Conservation (phyloP, 768 basidiomycete genomes). For the Sarcodon sp. region DNA sequence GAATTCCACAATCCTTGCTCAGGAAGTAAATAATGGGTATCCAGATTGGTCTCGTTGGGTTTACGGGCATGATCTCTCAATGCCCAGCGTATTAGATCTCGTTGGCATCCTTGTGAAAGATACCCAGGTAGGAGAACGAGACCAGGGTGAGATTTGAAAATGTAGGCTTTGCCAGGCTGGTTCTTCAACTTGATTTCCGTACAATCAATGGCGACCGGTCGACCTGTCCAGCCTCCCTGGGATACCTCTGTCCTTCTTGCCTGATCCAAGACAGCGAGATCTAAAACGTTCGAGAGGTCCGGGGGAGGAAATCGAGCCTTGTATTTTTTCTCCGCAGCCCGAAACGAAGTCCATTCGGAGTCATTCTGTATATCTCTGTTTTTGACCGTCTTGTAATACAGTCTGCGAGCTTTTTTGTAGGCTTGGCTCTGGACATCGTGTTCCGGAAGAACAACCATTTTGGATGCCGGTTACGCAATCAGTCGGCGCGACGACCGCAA, state of each 20-base stretch:
- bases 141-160: slow-evolving; percentile 32
- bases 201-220: slow-evolving; percentile 22
- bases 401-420: slow-evolving; percentile 48
- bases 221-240: slow-evolving; percentile 35
- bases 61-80: slow-evolving; percentile 60
- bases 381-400: slow-evolving; percentile 46
- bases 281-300: slow-evolving; percentile 55
- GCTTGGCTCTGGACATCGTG: slow-evolving; percentile 34
- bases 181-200: slow-evolving; percentile 17
- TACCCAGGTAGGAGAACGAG: slow-evolving; percentile 77
- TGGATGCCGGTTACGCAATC: slow-evolving; percentile 10
- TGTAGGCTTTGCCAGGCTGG: slow-evolving; percentile 4
- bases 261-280: slow-evolving; percentile 40
- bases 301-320: slow-evolving; percentile 72
- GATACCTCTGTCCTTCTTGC: slow-evolving; percentile 26
- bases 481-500: slow-evolving; percentile 8
- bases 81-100: slow-evolving; percentile 56
- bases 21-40: slow-evolving; percentile 76
- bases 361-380: slow-evolving; percentile 27
- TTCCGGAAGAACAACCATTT: neutral
- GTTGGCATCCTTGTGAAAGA: slow-evolving; percentile 49
- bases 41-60: slow-evolving; percentile 86
- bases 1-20: slow-evolving; percentile 66
- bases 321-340: slow-evolving; percentile 68
- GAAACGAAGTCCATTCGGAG: slow-evolving; percentile 58